phyloP scores from a whole-genome alignment of 163 green algal species.

The Scenedesmus sp. region DNA sequence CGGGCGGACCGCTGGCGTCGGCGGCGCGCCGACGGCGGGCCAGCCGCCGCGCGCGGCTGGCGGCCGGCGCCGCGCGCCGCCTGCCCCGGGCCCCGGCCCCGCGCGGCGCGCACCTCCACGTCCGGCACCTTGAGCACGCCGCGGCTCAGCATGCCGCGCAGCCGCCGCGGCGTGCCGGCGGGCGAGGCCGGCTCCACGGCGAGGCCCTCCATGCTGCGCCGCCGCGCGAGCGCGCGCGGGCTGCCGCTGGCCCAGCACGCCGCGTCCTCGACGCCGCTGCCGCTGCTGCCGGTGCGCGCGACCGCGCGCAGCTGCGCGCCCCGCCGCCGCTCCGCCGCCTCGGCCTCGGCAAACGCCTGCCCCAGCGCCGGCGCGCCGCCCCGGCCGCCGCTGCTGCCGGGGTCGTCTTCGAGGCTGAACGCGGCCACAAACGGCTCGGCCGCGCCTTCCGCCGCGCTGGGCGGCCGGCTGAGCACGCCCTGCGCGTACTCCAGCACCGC shows the following conservation, averaged over 20 bases:
- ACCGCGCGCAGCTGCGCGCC: not conserved
- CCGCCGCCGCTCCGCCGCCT: not conserved
- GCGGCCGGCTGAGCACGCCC: conserved; percentile 10
- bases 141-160: not conserved
- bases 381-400: not conserved
- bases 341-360: too few relatives aligned
- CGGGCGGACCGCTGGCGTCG: too few relatives aligned
- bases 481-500: conserved; percentile 74
- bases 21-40: too few relatives aligned
- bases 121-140: conserved; percentile 28
- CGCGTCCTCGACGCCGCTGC: too few relatives aligned
- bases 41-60: too few relatives aligned
- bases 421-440: not conserved
- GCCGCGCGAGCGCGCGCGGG: too few relatives aligned
- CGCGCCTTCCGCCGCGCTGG: not conserved
- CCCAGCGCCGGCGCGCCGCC: not conserved
- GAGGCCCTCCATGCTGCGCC: not conserved
- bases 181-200: conserved; percentile 4
- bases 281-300: too few relatives aligned
- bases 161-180: conserved; percentile 8
- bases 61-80: too few relatives aligned
- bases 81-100: too few relatives aligned
- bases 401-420: conserved; percentile 25
- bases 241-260: too few relatives aligned
- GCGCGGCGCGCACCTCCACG: not conserved